These are phyloP conservation scores for Amanita muscaria DNA, from an alignment of 768 basidiomycete species.

Conservation along the genomic window DNA sequence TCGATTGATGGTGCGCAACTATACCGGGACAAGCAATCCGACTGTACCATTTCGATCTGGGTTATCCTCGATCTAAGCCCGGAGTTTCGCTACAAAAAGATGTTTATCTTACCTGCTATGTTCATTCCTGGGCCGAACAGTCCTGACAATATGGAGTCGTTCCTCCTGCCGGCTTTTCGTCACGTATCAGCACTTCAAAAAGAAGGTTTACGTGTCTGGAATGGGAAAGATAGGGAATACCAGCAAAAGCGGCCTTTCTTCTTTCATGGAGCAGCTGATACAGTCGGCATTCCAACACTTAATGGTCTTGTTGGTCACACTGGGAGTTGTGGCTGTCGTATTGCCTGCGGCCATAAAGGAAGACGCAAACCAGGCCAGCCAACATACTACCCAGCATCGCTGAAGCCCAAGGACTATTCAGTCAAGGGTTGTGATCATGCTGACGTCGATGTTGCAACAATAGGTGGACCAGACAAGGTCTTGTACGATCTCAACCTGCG, in stretches of 20 bases:
- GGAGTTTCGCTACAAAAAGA: no score
- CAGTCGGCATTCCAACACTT: not conserved
- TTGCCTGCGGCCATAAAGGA: not conserved
- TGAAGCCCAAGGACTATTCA: not conserved
- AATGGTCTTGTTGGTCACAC: not conserved
- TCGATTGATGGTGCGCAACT: no score
- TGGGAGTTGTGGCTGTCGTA: not conserved
- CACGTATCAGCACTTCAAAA: constrained; percentile 23
- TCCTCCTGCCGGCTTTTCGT: constrained; percentile 23
- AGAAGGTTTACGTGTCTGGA: constrained; percentile 18
- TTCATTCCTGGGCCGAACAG: constrained; percentile 29
- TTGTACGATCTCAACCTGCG: not conserved
- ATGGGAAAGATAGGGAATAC: no score
- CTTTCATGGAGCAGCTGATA: not conserved
- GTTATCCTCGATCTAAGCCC: no score
- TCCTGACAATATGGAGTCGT: constrained; percentile 25
- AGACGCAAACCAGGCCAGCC: not conserved
- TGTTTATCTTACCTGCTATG: constrained; percentile 23
- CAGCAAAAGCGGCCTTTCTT: not conserved
- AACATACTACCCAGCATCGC: not conserved
- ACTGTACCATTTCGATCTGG: no score
- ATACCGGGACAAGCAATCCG: no score
- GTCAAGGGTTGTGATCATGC: not conserved
- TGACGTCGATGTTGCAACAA: constrained; percentile 1
- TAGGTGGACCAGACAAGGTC: no score